Percentiles rank a stretch among this genome's conserved stretches.
phyloP scores from a whole-genome alignment of 2,329 filamentous ascomycete species.

The Colletotrichum sojae region DNA sequence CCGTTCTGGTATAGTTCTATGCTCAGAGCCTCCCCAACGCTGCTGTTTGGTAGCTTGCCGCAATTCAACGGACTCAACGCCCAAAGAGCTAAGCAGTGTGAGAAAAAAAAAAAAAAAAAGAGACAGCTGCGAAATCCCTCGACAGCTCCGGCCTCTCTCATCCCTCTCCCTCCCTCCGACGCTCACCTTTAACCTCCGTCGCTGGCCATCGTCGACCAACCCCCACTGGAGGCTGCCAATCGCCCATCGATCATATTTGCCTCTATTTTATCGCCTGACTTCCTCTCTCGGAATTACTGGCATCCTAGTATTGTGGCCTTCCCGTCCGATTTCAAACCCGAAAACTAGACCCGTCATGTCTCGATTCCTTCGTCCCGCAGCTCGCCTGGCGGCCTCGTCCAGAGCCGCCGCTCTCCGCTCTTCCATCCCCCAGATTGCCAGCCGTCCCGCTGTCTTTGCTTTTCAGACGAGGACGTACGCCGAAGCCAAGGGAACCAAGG shows the following conservation, averaged over 20 bases:
- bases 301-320: slow-evolving; percentile 27
- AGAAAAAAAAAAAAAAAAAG: slow-evolving; percentile 32
- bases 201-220: slow-evolving; percentile 40
- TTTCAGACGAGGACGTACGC: slow-evolving; percentile 70
- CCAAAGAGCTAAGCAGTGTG: slow-evolving; percentile 39
- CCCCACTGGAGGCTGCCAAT: slow-evolving; percentile 29
- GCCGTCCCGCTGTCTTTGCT: slow-evolving; percentile 53
- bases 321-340: slow-evolving; percentile 16
- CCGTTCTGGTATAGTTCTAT: slow-evolving; percentile 8
- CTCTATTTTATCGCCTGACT: neutral
- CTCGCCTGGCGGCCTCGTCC: slow-evolving; percentile 62
- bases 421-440: slow-evolving; percentile 53
- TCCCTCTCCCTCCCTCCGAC: slow-evolving; percentile 37
- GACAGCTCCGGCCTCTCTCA: slow-evolving; percentile 39
- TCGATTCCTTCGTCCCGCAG: slow-evolving; percentile 66
- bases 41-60: slow-evolving; percentile 40
- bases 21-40: slow-evolving; percentile 41
- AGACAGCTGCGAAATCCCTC: slow-evolving; percentile 43
- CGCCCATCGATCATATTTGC: neutral
- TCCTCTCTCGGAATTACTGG: slow-evolving; percentile 9
- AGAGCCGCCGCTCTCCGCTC: slow-evolving; percentile 53
- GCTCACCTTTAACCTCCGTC: slow-evolving; percentile 36
- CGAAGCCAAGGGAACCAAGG: slow-evolving; percentile 77
- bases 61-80: slow-evolving; percentile 44
- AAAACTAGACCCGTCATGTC: slow-evolving; percentile 56